These are phyloP conservation scores for Claviceps sp. DNA, from an alignment of 2,329 filamentous ascomycete species.

Conservation along the genomic window DNA sequence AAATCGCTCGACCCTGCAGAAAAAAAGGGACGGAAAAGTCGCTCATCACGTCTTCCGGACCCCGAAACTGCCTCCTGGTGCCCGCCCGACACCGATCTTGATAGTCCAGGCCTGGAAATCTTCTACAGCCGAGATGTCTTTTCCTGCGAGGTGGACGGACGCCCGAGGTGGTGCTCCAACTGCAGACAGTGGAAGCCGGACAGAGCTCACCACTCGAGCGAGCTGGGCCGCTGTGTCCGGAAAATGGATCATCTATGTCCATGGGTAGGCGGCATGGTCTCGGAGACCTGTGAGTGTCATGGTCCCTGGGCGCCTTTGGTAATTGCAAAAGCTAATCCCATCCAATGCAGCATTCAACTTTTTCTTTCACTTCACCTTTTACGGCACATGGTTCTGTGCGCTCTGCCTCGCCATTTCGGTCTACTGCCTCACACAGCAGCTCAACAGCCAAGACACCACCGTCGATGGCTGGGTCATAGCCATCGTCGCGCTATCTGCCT, in stretches of 20 bases:
- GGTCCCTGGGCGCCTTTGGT: too few species aligned
- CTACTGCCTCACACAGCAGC: constrained; percentile 46
- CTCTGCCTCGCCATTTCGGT: constrained; percentile 51
- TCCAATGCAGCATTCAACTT: constrained; percentile 59
- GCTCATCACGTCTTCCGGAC: constrained; percentile 9
- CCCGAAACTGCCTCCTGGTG: constrained; percentile 18
- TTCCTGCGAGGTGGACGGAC: constrained; percentile 67
- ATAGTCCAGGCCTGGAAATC: constrained; percentile 54
- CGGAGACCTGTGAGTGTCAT: constrained; percentile 52
- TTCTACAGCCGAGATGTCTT: constrained; percentile 80
- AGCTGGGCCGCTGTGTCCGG: constrained; percentile 65
- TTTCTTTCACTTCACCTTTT: constrained; percentile 77
- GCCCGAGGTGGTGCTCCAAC: constrained; percentile 73
- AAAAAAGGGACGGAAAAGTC: constrained; percentile 5
- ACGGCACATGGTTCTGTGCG: constrained; percentile 53
- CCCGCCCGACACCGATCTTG: constrained; percentile 32
- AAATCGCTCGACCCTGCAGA: neutral
- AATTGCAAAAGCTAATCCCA: too few species aligned
- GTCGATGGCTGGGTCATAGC: constrained; percentile 51
- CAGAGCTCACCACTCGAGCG: constrained; percentile 72
- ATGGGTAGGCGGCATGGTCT: constrained; percentile 89
- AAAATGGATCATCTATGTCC: constrained; percentile 97
- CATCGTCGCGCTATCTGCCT: constrained; percentile 47
- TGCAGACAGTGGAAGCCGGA: constrained; percentile 85
- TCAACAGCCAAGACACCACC: constrained; percentile 20